phyloP scores from a whole-genome alignment of 1,284 basidiomycete species.

The Ceratobasidium sp. region DNA sequence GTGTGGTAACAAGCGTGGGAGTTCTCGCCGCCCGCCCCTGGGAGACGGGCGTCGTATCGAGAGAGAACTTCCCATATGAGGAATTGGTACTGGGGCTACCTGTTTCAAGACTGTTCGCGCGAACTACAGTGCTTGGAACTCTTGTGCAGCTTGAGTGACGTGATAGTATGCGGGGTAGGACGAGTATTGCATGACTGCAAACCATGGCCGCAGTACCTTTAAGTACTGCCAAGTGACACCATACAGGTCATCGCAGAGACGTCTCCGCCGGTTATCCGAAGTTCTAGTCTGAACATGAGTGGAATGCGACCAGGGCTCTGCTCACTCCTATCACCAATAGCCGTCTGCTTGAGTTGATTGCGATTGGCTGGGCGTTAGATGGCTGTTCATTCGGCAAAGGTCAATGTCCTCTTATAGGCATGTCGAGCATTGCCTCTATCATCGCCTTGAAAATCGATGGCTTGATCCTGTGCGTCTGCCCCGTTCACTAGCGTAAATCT shows the following conservation, averaged over 20 bases:
- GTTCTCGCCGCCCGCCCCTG: background rate
- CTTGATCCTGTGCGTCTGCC: background rate
- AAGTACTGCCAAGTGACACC: background rate
- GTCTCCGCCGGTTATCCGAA: background rate
- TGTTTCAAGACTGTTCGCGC: background rate
- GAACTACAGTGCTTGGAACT: background rate
- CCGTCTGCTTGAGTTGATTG: background rate
- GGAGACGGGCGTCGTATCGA: background rate
- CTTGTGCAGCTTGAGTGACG: background rate
- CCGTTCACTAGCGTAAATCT: background rate
- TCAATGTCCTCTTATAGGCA: background rate
- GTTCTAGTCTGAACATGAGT: background rate
- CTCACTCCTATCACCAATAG: background rate
- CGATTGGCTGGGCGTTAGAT: background rate
- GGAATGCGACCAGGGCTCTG: background rate
- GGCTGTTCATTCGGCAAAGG: no score
- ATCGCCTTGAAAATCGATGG: background rate
- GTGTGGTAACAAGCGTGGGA: background rate
- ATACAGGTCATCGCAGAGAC: constrained; percentile 1
- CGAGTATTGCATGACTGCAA: background rate
- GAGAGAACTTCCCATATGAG: constrained; percentile 9
- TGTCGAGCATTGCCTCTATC: background rate
- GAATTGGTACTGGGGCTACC: background rate
- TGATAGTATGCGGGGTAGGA: background rate
- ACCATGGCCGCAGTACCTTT: background rate